A percentile compares a stretch with the other conserved stretches of the same genome.
Evolutionary conservation across 768 basidiomycete genomes (phyloP).

Genomic region (Leccinum aurantiacum): DNA sequence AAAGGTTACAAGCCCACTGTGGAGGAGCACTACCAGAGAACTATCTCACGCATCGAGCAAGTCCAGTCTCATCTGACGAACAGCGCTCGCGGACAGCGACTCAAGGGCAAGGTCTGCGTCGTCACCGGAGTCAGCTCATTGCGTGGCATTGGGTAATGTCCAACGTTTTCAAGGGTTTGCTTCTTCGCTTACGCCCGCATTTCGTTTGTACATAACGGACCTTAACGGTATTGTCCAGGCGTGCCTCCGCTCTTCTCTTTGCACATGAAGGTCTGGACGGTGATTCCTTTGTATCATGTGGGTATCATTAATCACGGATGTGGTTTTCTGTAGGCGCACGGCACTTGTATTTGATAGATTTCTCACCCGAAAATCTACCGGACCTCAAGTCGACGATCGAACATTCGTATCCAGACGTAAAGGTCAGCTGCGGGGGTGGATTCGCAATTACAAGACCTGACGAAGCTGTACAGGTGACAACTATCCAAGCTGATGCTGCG

Average conservation of each 20-base stretch:
- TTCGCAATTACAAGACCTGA: constrained; percentile 11
- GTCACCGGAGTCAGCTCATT: constrained; percentile 87
- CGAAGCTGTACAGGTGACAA: constrained; percentile 63
- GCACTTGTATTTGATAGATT: constrained; percentile 78
- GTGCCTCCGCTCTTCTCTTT: constrained; percentile 68
- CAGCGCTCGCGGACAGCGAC: constrained; percentile 51
- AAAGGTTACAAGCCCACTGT: constrained; percentile 18
- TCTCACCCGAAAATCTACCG: constrained; percentile 63
- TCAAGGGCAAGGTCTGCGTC: constrained; percentile 79
- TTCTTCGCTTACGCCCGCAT: constrained; percentile 14
- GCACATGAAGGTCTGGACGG: constrained; percentile 69
- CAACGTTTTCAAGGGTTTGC: constrained; percentile 8
- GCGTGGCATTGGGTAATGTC: constrained; percentile 80
- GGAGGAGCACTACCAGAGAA: constrained; percentile 59
- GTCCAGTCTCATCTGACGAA: constrained; percentile 67
- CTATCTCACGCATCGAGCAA: constrained; percentile 62
- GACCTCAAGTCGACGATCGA: constrained; percentile 69
- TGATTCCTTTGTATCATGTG: constrained; percentile 1
- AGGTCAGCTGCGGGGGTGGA: constrained; percentile 43
- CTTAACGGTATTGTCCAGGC: constrained; percentile 41
- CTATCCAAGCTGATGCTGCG: constrained; percentile 78
- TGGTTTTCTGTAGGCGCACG: constrained; percentile 53
- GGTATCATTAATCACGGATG: constrained; percentile 5
- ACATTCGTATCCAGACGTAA: constrained; percentile 70
- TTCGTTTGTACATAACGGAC: not conserved